Evolutionary conservation across 345 rosid species (phyloP), one percentile per base, ranked within the genome.

Genomic region (Raphanus raphanistrum): DNA sequence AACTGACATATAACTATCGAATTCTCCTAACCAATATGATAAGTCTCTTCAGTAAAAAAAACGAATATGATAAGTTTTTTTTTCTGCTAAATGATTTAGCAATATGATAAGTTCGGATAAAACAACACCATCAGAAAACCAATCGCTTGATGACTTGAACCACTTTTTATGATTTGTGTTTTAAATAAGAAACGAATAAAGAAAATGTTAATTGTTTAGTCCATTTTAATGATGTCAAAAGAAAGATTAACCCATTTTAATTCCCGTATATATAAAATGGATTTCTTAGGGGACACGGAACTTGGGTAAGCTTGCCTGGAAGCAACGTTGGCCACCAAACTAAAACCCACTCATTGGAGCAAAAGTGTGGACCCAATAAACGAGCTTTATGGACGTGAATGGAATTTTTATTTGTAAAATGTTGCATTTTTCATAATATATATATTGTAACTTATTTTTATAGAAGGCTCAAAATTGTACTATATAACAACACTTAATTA

Each of bases 301-400:
- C 59, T 79, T 33, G 45, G 74, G 59, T 73, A 35, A 60, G 70
- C 70, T 72, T 58, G 55, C 69, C 74, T 36, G 66, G 81, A 72
- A 78, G 81, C 73, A 79, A 79, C 70, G 64, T 67, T 60, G 38
- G 69, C 73, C 77, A 78, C 77, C 77, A 72, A 78, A 78, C 61
- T 6, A 45, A 58, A 43, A 59, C 33, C 61, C 62, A 66, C 77
- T 78, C 81, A 66, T 72, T 72, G 73, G 69, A 72, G 26, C 33
- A 72, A 66, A 58, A 67, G 74, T 59, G 81, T 72, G 76, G 80
- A 59, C 76, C 81, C 75, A 29, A 48, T 33, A 33, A 25, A 31
- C 67, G 50, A 68, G 73, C 60, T 62, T 76, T 69, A 12, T 43
- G 50, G 50, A 43, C 50, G 50, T 43, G 55, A 48, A 13, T 26